Evolutionary conservation across 2,329 filamentous ascomycete genomes (phyloP).

Genomic region (Aspergillus pseudoglaucus): DNA sequence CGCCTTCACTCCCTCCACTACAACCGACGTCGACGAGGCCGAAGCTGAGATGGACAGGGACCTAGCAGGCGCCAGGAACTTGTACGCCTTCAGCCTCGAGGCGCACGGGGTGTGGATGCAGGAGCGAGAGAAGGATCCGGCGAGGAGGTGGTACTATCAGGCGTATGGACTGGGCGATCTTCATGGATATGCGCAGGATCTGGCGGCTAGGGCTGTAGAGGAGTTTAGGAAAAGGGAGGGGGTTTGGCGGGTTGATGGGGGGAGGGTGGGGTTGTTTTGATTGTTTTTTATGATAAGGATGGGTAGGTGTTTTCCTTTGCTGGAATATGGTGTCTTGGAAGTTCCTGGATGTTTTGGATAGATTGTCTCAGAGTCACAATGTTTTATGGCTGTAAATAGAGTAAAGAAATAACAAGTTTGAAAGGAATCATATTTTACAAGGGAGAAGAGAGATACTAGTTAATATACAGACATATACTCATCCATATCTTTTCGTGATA

Average conservation of each 20-base stretch:
- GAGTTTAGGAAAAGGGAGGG: not conserved
- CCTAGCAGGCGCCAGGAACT: not conserved
- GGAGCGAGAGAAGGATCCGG: not conserved
- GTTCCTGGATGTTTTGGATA: no score
- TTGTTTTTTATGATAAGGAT: no score
- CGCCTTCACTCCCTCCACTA: not conserved
- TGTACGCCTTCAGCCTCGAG: constrained; percentile 1
- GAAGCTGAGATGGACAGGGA: not conserved
- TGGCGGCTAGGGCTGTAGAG: not conserved
- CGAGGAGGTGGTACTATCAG: not conserved
- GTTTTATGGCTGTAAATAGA: no score
- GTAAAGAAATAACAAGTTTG: no score
- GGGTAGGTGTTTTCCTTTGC: no score
- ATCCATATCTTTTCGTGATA: not conserved
- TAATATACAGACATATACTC: not conserved
- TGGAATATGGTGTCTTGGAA: not conserved
- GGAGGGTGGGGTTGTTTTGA: not conserved
- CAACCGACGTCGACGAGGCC: not conserved
- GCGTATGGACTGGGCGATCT: not conserved
- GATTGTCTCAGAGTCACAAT: no score
- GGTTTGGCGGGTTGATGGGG: not conserved
- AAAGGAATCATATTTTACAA: not conserved
- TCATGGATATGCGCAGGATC: not conserved
- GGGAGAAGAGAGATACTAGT: not conserved
- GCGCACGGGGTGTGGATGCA: not conserved